Base-by-base conservation (phyloP, 2,329 filamentous ascomycete genomes). In the Ceratocystis alfenasii region DNA sequence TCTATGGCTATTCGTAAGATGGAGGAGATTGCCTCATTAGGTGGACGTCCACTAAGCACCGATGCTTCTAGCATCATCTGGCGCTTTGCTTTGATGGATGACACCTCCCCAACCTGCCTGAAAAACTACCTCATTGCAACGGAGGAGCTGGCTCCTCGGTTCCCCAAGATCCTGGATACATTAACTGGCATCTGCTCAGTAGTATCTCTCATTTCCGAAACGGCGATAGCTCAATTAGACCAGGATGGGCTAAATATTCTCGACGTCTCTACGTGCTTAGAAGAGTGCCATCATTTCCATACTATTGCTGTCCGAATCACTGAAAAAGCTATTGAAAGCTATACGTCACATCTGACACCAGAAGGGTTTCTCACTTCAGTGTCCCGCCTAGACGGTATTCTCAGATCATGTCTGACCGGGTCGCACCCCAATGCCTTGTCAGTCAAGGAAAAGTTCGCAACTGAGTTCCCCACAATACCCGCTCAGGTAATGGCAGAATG, bases 401-500 rank as follows among this genome's bases (percentile, higher is more conserved):
- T 63, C n/a, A 63, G 28, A 63, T 48, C 44, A 33, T 63, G 45
- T 46, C 25, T 63, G 12, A 50, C 61, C n/a, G 61, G 61, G 3
- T 36, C 44, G 36, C 61, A 63, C 17, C 61, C 44, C 7, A 5
- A 8, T 33, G 61, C 61, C 17, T 33, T 48, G 45, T 44, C 25
- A 10, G 28, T 17, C 17, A 33, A 22, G 20, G 44, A 46, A 50
- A 10, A 53, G 28, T 62, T 62, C 41, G 28, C 30, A 5, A 33
- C 20, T 17, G 55, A 65, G 22, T 36, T 36, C 65, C 78, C 79
- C 0, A 68, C 75, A 7, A 73, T 81, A 28, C 71, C 75, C 6
- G 68, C 69, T 2, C 73, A 72, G 1, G 75, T 75, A 66, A 76
- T 77, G 0, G 71, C 77, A 1, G 80, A 82, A 7, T 77, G 85